A percentile compares a stretch with the other conserved stretches of the same genome.
Conservation (phyloP, 805 yeast species). For the Kluyveromyces aestuarii region DNA sequence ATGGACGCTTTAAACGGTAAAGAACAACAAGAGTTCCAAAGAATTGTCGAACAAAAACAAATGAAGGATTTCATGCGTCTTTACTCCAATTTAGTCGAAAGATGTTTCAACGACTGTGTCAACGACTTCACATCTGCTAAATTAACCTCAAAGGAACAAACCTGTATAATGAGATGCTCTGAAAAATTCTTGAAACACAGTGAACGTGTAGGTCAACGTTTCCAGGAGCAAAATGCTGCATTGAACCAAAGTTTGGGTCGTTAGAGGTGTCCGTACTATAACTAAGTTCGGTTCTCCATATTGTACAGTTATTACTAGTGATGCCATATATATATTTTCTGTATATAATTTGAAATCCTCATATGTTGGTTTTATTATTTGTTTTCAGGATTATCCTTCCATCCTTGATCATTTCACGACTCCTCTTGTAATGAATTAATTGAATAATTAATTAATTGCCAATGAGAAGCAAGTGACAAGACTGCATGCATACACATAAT, state of each 20-base stretch:
- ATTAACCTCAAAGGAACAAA: conserved; percentile 74
- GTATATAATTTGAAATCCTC: background rate
- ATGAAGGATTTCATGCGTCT: conserved; percentile 98
- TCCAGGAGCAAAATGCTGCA: conserved; percentile 92
- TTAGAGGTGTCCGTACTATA: conserved; percentile 4
- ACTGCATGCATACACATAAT: no score
- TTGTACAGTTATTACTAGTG: background rate
- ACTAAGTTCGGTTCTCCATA: background rate
- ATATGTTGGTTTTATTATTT: background rate
- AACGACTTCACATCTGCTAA: conserved; percentile 93
- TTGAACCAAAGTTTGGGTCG: conserved; percentile 61
- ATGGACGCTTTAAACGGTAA: conserved; percentile 94
- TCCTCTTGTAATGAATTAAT: background rate
- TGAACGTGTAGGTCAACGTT: conserved; percentile 96
- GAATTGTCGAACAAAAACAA: conserved; percentile 91
- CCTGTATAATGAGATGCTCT: conserved; percentile 85
- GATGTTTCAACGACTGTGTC: conserved; percentile 96
- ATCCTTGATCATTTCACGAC: background rate
- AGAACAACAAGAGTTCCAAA: conserved; percentile 96
- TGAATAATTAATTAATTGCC: no score
- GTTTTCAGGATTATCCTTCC: background rate
- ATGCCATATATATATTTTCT: background rate
- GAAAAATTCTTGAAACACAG: conserved; percentile 97
- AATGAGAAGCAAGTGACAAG: background rate
- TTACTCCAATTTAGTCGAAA: conserved; percentile 89